phyloP scores from a whole-genome alignment of 1,139 yeast genomes.

The Blastobotrys raffinosifermentans region DNA sequence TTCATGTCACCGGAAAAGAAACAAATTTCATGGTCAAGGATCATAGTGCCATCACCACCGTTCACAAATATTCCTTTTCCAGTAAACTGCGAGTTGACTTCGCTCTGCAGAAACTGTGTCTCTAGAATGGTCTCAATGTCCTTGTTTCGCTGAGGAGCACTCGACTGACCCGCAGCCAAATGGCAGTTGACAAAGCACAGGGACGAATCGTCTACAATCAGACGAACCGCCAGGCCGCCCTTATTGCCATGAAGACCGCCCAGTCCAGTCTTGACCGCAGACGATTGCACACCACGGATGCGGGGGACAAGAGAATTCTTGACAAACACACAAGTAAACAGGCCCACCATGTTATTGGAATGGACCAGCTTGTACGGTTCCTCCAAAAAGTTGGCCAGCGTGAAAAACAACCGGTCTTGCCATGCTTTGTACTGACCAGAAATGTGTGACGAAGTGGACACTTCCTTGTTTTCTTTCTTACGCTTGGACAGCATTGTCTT shows the following conservation, averaged over 20 bases:
- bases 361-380: conserved; percentile 60
- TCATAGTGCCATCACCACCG: conserved; percentile 43
- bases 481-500: conserved; percentile 45
- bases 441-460: conserved; percentile 29
- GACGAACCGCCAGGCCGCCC: conserved; percentile 86
- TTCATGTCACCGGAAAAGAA: conserved; percentile 93
- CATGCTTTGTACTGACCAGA: conserved; percentile 37
- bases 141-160: conserved; percentile 73
- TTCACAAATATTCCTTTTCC: conserved; percentile 40
- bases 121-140: conserved; percentile 68
- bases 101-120: conserved; percentile 48
- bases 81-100: conserved; percentile 37
- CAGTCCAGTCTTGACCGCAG: conserved; percentile 84
- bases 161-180: conserved; percentile 82
- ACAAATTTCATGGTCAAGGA: conserved; percentile 74
- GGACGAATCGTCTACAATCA: conserved; percentile 66
- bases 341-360: conserved; percentile 85
- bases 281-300: conserved; percentile 64
- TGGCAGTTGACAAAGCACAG: conserved; percentile 83
- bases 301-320: conserved; percentile 45
- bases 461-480: conserved; percentile 25
- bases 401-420: conserved; percentile 30
- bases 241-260: conserved; percentile 95
- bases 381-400: conserved; percentile 24
- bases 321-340: conserved; percentile 62